Evolutionary conservation across 2,329 filamentous ascomycete genomes (phyloP), one percentile per base, ranked within the genome.

Genomic region (Pyrenophora teres): DNA sequence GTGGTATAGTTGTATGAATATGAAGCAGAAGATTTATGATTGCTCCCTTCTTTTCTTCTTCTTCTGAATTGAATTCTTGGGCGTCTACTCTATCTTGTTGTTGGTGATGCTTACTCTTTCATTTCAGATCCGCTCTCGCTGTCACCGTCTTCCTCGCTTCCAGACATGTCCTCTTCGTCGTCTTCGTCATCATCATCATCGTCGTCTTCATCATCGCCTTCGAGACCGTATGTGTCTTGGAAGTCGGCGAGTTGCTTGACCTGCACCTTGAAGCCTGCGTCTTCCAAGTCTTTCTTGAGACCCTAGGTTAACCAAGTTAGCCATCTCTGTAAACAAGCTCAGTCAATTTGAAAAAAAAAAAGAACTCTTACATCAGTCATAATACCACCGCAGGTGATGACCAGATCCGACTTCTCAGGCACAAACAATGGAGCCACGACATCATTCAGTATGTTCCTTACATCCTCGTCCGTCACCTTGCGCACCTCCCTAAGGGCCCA

Each of bases 181-280:
- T 86, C 86, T 0, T 86, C 86, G 0, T 82, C 81, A 0, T 83
- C 83, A 0, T 81, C 80, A 0, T 81, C 79, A 0, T 83, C 83
- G 2, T 84, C 85, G 3, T 84, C 83, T 0, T 81, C 85, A 3
- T 81, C 83, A 2, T 78, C 80, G 2, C 80, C 81, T 70, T 88
- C 82, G 40, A 97, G 76, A 0, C 93, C 93, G 70, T 97, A 97
- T 66, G 92, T 90, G 58, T 97, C 90, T 72, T 95, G 86, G 73
- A 96, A 97, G 64, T 89, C 83, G 36, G 86, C 85, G 42, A 97
- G 80, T 23, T 87, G 80, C 68, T 87, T 87, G 33, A 89, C 81
- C 68, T 90, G 83, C 0, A 88, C 87, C 71, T 87, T 87, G 78
- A 96, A 99, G 0, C 92, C 92, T 50, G 85, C 86, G 1, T 78